Evolutionary conservation across 2,329 filamentous ascomycete genomes (phyloP).

Genomic region (Beauveria asiatica): DNA sequence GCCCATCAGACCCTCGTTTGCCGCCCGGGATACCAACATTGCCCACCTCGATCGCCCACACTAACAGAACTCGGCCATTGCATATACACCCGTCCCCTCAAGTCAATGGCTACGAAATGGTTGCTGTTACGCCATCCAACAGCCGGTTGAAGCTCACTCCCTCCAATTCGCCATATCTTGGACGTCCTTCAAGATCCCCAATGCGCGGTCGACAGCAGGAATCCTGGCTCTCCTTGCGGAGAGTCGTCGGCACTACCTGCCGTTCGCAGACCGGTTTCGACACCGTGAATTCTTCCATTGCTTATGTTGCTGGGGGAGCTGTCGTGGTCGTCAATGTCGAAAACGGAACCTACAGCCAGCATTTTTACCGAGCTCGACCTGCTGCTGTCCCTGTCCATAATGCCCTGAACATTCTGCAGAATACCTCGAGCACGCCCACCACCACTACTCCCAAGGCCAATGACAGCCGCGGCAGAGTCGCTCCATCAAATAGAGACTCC

Average conservation of each 20-base stretch:
- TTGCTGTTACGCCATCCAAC: slow-evolving; percentile 44
- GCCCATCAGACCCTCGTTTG: not conserved
- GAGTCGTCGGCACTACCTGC: slow-evolving; percentile 88
- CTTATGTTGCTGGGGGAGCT: slow-evolving; percentile 85
- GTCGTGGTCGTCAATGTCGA: slow-evolving; percentile 83
- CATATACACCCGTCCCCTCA: not conserved
- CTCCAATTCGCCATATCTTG: slow-evolving; percentile 63
- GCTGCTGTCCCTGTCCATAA: slow-evolving; percentile 60
- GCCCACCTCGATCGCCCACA: not conserved
- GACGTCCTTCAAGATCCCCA: slow-evolving; percentile 56
- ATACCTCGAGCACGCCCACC: slow-evolving; percentile 41
- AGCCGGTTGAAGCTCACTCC: slow-evolving; percentile 63
- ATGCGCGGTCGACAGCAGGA: slow-evolving; percentile 43
- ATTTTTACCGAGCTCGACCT: slow-evolving; percentile 84
- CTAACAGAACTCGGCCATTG: not conserved
- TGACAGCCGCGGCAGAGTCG: slow-evolving; percentile 51
- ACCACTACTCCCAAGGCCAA: slow-evolving; percentile 51
- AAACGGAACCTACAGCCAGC: slow-evolving; percentile 59
- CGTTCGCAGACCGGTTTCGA: slow-evolving; percentile 80
- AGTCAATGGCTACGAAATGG: slow-evolving; percentile 50
- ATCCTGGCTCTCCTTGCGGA: slow-evolving; percentile 61
- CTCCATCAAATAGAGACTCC: slow-evolving; percentile 40
- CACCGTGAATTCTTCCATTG: slow-evolving; percentile 68
- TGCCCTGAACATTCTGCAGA: slow-evolving; percentile 44
- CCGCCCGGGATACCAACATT: not conserved